Evolutionary conservation across 2,329 filamentous ascomycete genomes (phyloP).

Genomic region (Diplodia scrobiculata): DNA sequence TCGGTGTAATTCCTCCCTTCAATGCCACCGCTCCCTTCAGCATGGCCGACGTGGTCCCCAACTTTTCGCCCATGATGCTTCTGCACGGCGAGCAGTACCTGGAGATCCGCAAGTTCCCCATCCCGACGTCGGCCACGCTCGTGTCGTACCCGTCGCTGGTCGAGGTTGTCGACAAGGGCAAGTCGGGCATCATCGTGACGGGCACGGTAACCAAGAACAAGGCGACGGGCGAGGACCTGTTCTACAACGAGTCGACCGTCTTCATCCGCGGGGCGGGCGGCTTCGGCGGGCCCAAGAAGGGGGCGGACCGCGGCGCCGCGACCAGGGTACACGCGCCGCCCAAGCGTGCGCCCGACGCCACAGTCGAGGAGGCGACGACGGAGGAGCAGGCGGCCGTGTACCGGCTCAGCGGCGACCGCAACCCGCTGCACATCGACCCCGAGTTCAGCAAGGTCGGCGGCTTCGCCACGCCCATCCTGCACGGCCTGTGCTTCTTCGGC

Average conservation of each 20-base stretch:
- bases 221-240: conserved; percentile 82
- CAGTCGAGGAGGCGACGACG: conserved; percentile 81
- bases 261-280: conserved; percentile 91
- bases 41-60: conserved; percentile 81
- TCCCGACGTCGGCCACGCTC: conserved; percentile 80
- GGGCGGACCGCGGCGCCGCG: conserved; percentile 73
- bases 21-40: conserved; percentile 77
- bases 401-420: conserved; percentile 89
- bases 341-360: conserved; percentile 67
- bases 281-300: conserved; percentile 81
- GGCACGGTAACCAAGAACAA: conserved; percentile 83
- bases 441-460: conserved; percentile 92
- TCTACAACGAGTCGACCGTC: conserved; percentile 94
- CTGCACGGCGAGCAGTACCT: conserved; percentile 98
- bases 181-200: conserved; percentile 77
- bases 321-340: conserved; percentile 80
- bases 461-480: conserved; percentile 90
- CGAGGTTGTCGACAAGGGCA: conserved; percentile 95
- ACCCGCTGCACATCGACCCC: conserved; percentile 95
- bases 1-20: conserved; percentile 93
- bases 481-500: conserved; percentile 95
- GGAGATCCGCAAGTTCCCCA: conserved; percentile 87
- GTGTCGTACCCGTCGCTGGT: conserved; percentile 77
- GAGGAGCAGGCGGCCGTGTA: conserved; percentile 94
- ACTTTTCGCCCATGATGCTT: conserved; percentile 98